phyloP scores from a whole-genome alignment of 768 basidiomycete species.

The Cyclocybe aegerita region DNA sequence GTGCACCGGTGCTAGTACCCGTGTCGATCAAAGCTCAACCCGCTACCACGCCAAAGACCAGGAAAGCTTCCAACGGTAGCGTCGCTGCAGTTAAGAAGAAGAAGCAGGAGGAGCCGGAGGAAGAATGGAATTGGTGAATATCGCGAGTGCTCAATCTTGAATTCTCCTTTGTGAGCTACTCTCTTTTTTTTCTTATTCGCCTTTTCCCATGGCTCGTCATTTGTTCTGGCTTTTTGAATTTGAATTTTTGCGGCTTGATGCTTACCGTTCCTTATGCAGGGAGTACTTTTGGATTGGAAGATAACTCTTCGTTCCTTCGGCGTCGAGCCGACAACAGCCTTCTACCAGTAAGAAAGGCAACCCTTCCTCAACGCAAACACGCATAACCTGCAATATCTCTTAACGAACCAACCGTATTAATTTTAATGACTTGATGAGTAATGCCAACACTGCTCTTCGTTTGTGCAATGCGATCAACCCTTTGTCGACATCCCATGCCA shows the following conservation, averaged over 20 bases:
- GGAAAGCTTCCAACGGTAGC: not conserved
- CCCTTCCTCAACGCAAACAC: too few relatives aligned
- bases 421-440: too few relatives aligned
- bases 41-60: conserved; percentile 3
- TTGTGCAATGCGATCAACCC: too few relatives aligned
- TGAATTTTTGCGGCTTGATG: not conserved
- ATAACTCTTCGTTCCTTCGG: too few relatives aligned
- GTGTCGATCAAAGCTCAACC: conserved; percentile 20
- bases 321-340: too few relatives aligned
- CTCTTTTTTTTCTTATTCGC: conserved; percentile 3
- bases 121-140: conserved; percentile 63
- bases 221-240: not conserved
- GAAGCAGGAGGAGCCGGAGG: conserved; percentile 33
- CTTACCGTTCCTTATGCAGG: too few relatives aligned
- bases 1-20: conserved; percentile 4
- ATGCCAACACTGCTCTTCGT: too few relatives aligned
- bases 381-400: too few relatives aligned
- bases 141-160: not conserved
- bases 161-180: not conserved
- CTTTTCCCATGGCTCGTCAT: not conserved
- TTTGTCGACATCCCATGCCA: too few relatives aligned
- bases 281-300: too few relatives aligned
- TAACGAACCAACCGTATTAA: too few relatives aligned
- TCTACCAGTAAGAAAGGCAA: too few relatives aligned
- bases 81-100: not conserved